Evolutionary conservation across 148 eudicot species (phyloP).

Genomic region (Suaeda aralocaspica): DNA sequence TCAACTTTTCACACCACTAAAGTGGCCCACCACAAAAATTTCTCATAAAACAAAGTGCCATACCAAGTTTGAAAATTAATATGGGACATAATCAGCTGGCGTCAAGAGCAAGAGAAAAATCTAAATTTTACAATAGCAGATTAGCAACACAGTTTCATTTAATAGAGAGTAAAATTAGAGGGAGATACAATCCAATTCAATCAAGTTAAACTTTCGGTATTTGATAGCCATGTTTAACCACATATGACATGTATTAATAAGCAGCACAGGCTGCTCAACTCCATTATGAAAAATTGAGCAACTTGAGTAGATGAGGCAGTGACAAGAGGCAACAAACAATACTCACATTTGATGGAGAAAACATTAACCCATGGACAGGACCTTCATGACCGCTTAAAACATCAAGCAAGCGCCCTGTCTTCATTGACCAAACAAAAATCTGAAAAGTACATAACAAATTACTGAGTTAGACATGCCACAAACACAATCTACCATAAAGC

Average conservation of each 20-base stretch:
- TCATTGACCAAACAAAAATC: slow-evolving; percentile 99
- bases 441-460: slow-evolving; percentile 24
- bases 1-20: not conserved
- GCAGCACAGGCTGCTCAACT: not conserved
- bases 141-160: not conserved
- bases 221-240: not conserved
- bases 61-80: too few relatives aligned
- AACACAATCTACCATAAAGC: not conserved
- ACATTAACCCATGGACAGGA: slow-evolving; percentile 92
- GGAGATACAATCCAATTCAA: not conserved
- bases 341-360: slow-evolving; percentile 87
- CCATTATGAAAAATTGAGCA: not conserved
- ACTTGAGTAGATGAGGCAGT: not conserved
- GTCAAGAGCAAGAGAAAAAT: not conserved
- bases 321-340: slow-evolving; percentile 9
- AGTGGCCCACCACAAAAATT: too few relatives aligned
- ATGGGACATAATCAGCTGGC: too few relatives aligned
- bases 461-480: slow-evolving; percentile 17
- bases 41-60: too few relatives aligned
- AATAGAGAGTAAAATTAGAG: not conserved
- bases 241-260: not conserved
- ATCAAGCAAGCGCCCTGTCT: slow-evolving; percentile 93
- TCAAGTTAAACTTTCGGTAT: not conserved
- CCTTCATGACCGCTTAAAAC: slow-evolving; percentile 95
- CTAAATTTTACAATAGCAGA: not conserved